These are phyloP conservation scores for Suillus subaureus DNA, from an alignment of 768 basidiomycete genomes.

Conservation along the genomic window DNA sequence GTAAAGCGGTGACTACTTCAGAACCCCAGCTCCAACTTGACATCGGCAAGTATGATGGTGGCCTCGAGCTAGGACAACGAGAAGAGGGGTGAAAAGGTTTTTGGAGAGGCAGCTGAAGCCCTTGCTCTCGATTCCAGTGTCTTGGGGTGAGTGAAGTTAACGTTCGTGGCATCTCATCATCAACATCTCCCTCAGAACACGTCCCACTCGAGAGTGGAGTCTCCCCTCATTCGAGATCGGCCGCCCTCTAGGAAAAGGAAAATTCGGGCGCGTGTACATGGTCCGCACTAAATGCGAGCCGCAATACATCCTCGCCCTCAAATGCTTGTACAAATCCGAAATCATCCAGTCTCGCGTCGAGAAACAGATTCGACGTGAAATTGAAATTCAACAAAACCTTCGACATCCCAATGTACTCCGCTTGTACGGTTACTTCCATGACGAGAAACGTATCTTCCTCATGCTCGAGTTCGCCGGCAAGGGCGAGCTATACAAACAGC, in stretches of 20 bases:
- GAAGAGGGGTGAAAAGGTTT: constrained; percentile 71
- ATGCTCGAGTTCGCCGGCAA: constrained; percentile 98
- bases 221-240: constrained; percentile 92
- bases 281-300: constrained; percentile 89
- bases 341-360: constrained; percentile 90
- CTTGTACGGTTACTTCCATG: constrained; percentile 97
- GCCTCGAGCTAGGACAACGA: constrained; percentile 90
- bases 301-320: constrained; percentile 93
- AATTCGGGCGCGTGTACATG: constrained; percentile 99
- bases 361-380: constrained; percentile 96
- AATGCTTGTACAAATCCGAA: constrained; percentile 96
- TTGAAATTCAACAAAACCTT: constrained; percentile 96
- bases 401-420: constrained; percentile 94
- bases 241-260: constrained; percentile 96
- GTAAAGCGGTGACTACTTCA: constrained; percentile 29
- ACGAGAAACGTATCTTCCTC: constrained; percentile 95
- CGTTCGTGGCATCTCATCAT: constrained; percentile 10
- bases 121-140: constrained; percentile 85
- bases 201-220: constrained; percentile 83
- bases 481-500: constrained; percentile 96
- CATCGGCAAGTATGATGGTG: constrained; percentile 95
- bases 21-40: constrained; percentile 45
- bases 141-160: constrained; percentile 49
- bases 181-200: constrained; percentile 43
- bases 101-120: constrained; percentile 76